Evolutionary conservation across 805 yeast species (phyloP).

Genomic region (Ogataea chonburiensis): DNA sequence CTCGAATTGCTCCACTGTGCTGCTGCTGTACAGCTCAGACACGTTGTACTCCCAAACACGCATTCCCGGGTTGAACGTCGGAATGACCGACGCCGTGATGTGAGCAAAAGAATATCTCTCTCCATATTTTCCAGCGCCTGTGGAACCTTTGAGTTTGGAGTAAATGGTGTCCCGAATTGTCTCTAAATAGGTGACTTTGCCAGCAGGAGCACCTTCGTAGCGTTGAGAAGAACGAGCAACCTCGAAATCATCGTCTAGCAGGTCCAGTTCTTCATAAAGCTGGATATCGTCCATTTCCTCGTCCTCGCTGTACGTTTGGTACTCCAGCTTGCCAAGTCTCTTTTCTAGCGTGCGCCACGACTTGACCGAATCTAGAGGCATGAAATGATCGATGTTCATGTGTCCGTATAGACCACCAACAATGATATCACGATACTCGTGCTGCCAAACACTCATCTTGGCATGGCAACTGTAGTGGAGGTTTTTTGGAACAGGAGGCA

Average conservation of each 20-base stretch:
- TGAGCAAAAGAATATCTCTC: conserved; percentile 70
- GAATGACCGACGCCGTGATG: conserved; percentile 72
- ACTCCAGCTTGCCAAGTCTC: conserved; percentile 21
- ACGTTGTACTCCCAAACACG: conserved; percentile 86
- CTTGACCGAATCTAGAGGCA: conserved; percentile 68
- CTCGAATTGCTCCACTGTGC: conserved; percentile 26
- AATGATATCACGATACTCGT: conserved; percentile 80
- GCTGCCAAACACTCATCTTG: conserved; percentile 75
- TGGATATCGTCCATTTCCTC: conserved; percentile 24
- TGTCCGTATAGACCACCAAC: conserved; percentile 86
- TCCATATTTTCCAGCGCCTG: conserved; percentile 41
- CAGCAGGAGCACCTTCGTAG: conserved; percentile 64
- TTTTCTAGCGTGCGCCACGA: conserved; percentile 54
- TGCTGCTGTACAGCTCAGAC: conserved; percentile 42
- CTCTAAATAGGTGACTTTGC: conserved; percentile 63
- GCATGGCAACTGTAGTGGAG: conserved; percentile 70
- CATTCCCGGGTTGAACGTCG: conserved; percentile 81
- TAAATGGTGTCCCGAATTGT: conserved; percentile 55
- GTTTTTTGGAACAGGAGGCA: conserved; percentile 81
- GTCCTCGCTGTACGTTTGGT: conserved; percentile 26
- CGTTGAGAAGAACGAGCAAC: conserved; percentile 23
- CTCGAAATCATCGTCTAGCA: conserved; percentile 27
- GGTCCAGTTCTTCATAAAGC: conserved; percentile 18
- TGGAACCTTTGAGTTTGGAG: conserved; percentile 45
- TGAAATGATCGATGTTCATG: conserved; percentile 85